A percentile compares a stretch with the other conserved stretches of the same genome.
phyloP scores from a whole-genome alignment of 495 filamentous ascomycete genomes.

The Durotheca rogersii region DNA sequence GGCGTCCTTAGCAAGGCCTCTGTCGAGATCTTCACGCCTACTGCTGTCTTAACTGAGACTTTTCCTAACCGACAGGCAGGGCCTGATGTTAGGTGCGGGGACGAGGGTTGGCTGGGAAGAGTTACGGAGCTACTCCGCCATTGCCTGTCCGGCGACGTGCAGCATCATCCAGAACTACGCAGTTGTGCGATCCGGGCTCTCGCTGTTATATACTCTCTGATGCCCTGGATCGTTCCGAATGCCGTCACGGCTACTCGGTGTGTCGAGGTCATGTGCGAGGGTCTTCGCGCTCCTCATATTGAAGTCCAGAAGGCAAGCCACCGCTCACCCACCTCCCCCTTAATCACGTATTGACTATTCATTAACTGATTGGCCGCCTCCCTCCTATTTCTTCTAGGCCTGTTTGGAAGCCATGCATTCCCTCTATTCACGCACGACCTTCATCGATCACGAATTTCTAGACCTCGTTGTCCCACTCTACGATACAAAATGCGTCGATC shows the following conservation, averaged over 20 bases:
- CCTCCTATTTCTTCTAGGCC: slow-evolving; percentile 64
- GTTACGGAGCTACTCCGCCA: slow-evolving; percentile 71
- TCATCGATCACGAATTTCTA: slow-evolving; percentile 77
- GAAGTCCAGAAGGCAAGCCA: slow-evolving; percentile 69
- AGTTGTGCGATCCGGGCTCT: slow-evolving; percentile 72
- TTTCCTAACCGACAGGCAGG: slow-evolving; percentile 65
- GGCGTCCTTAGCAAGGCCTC: slow-evolving; percentile 81
- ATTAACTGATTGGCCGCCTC: slow-evolving; percentile 36
- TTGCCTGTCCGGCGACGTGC: slow-evolving; percentile 65
- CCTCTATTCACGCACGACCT: slow-evolving; percentile 71
- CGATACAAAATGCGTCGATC: slow-evolving; percentile 62
- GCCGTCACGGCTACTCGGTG: slow-evolving; percentile 69
- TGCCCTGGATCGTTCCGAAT: slow-evolving; percentile 82
- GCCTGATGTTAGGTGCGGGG: slow-evolving; percentile 65
- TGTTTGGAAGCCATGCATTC: slow-evolving; percentile 81
- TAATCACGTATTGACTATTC: slow-evolving; percentile 14
- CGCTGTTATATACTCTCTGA: slow-evolving; percentile 68
- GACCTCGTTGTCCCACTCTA: slow-evolving; percentile 79
- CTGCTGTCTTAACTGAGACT: slow-evolving; percentile 67
- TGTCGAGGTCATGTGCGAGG: slow-evolving; percentile 69
- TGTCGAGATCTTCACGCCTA: slow-evolving; percentile 88
- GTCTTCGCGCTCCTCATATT: slow-evolving; percentile 70
- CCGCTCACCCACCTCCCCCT: neutral
- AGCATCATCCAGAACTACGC: slow-evolving; percentile 62
- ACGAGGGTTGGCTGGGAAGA: slow-evolving; percentile 84